phyloP scores from a whole-genome alignment of 306 rosid genomes.

The Inga laurina region DNA sequence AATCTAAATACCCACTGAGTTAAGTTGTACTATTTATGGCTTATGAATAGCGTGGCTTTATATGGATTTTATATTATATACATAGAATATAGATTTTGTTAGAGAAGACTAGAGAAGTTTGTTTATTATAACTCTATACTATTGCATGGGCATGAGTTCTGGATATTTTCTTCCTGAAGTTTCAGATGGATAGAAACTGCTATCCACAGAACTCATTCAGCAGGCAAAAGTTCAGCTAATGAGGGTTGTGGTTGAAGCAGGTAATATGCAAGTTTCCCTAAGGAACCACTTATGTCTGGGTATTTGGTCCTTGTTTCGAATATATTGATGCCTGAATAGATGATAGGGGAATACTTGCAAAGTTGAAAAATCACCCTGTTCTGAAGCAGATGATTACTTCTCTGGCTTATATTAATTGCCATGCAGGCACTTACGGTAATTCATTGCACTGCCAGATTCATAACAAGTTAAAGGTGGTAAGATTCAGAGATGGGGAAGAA shows the following conservation, averaged over 20 bases:
- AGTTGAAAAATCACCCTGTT: slow-evolving; percentile 16
- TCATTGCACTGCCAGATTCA: neutral
- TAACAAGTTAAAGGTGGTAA: neutral
- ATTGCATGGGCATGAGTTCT: slow-evolving; percentile 22
- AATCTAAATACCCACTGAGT: too few species aligned
- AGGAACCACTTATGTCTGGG: neutral
- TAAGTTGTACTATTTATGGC: neutral
- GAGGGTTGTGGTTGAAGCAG: slow-evolving; percentile 24
- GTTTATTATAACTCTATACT: neutral
- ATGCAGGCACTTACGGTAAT: neutral
- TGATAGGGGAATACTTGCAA: neutral
- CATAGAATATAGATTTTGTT: neutral
- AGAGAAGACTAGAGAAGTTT: neutral
- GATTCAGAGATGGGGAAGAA: neutral
- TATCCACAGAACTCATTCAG: neutral
- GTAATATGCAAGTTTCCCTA: slow-evolving; percentile 3
- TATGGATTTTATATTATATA: neutral
- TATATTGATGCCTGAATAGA: slow-evolving; percentile 11
- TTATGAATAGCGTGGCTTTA: neutral
- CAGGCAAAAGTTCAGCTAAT: slow-evolving; percentile 1
- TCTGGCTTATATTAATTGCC: neutral
- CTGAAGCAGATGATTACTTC: neutral
- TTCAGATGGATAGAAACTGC: slow-evolving; percentile 17
- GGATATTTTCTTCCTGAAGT: slow-evolving; percentile 1
- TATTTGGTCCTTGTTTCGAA: slow-evolving; percentile 10